Conservation (phyloP, 2,329 filamentous ascomycete genomes). For the Venturia asperata region DNA sequence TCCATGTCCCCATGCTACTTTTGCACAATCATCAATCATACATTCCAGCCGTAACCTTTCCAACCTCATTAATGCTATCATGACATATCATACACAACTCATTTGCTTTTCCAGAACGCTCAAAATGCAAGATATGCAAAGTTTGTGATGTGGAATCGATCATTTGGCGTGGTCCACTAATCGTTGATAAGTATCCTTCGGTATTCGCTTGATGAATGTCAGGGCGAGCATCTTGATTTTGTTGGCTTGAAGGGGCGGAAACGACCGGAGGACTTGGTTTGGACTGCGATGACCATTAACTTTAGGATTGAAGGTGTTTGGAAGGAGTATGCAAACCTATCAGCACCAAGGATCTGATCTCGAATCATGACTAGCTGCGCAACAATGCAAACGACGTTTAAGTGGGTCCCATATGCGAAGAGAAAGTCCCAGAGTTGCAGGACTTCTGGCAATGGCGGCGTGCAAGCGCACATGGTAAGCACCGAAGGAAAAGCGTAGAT, state of each 20-base stretch:
- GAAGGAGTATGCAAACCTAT: constrained; percentile 55
- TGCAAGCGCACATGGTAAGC: constrained; percentile 89
- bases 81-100: not conserved
- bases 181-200: constrained; percentile 81
- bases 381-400: constrained; percentile 95
- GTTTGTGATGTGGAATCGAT: constrained; percentile 22
- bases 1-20: not conserved
- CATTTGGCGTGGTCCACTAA: constrained; percentile 80
- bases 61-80: not conserved
- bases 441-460: constrained; percentile 88
- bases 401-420: constrained; percentile 87
- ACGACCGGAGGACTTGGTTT: constrained; percentile 82
- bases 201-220: constrained; percentile 81
- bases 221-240: constrained; percentile 80
- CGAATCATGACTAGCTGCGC: constrained; percentile 87
- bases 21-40: not conserved
- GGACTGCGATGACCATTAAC: constrained; percentile 50
- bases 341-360: constrained; percentile 72
- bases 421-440: constrained; percentile 93
- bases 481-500: constrained; percentile 96
- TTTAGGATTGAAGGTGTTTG: not conserved
- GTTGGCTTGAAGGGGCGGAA: constrained; percentile 75
- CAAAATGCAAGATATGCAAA: not conserved
- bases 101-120: not conserved
- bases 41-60: not conserved